Percentiles rank a stretch among this genome's conserved stretches.
phyloP scores from a whole-genome alignment of 108 stramenopile species.

The Epithemia pelagica region DNA sequence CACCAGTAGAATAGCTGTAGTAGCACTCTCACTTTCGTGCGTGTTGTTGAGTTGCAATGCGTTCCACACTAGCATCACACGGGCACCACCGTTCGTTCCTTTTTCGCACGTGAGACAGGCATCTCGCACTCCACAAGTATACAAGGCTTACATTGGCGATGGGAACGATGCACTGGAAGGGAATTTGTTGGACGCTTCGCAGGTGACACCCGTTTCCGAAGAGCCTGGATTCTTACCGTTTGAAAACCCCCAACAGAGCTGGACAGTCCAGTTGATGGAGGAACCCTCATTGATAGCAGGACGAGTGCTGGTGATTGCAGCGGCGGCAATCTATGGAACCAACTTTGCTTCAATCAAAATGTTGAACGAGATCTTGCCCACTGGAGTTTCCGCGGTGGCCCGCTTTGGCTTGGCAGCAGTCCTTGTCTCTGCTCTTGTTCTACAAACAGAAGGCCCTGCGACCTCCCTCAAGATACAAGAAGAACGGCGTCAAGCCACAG shows the following conservation, averaged over 20 bases:
- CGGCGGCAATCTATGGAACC: slow-evolving; percentile 40
- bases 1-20: no score
- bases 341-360: slow-evolving; percentile 42
- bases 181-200: background rate
- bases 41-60: no score
- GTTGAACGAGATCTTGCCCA: slow-evolving; percentile 27
- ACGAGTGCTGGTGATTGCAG: slow-evolving; percentile 17
- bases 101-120: no score
- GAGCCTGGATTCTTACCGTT: background rate
- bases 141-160: background rate
- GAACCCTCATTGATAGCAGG: slow-evolving; percentile 11
- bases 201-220: background rate
- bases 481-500: slow-evolving; percentile 18
- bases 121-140: no score
- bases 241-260: background rate
- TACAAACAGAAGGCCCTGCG: slow-evolving; percentile 5
- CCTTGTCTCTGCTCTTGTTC: slow-evolving; percentile 24
- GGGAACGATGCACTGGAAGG: background rate
- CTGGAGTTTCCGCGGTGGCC: slow-evolving; percentile 18
- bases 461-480: background rate
- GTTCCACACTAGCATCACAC: no score
- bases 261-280: background rate
- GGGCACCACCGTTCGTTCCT: no score
- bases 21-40: no score
- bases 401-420: slow-evolving; percentile 33